Conservation (phyloP, 2,329 filamentous ascomycete genomes). For the Apiospora rasikravindrae region DNA sequence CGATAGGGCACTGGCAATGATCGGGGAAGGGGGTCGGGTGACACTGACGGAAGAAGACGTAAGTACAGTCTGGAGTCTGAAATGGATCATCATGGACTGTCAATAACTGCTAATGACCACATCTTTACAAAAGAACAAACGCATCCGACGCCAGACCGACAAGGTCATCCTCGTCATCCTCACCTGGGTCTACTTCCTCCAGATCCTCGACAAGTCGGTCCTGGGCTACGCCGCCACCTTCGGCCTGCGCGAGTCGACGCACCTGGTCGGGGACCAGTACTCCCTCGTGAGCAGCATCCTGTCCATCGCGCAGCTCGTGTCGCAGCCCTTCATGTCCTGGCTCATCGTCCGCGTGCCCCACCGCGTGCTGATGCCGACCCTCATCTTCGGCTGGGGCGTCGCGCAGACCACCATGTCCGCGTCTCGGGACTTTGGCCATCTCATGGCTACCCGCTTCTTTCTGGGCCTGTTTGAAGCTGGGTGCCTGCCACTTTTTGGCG, state of each 20-base stretch:
- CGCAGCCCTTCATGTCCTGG: not conserved
- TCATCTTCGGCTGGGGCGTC: slow-evolving; percentile 49
- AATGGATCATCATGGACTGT: too few relatives aligned
- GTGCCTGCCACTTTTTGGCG: slow-evolving; percentile 59
- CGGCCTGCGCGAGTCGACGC: slow-evolving; percentile 32
- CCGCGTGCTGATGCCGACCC: slow-evolving; percentile 18
- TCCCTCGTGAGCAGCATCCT: slow-evolving; percentile 32
- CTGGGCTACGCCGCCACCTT: slow-evolving; percentile 29
- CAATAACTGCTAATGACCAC: not conserved
- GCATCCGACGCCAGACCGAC: slow-evolving; percentile 67
- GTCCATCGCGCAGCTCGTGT: slow-evolving; percentile 33
- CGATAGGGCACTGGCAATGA: not conserved
- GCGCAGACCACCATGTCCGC: slow-evolving; percentile 54
- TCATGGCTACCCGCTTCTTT: slow-evolving; percentile 54
- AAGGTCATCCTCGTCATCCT: slow-evolving; percentile 60
- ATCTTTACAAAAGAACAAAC: slow-evolving; percentile 47
- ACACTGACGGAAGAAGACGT: slow-evolving; percentile 44
- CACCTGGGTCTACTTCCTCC: slow-evolving; percentile 64
- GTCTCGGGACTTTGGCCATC: slow-evolving; percentile 51
- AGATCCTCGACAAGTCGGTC: slow-evolving; percentile 63
- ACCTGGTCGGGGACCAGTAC: slow-evolving; percentile 33
- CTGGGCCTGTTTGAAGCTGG: slow-evolving; percentile 58
- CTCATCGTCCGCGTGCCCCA: not conserved
- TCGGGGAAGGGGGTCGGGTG: not conserved
- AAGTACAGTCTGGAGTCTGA: not conserved